These are phyloP conservation scores for Chaetothyriales sp. DNA, from an alignment of 2,329 filamentous ascomycete genomes.

Conservation along the genomic window DNA sequence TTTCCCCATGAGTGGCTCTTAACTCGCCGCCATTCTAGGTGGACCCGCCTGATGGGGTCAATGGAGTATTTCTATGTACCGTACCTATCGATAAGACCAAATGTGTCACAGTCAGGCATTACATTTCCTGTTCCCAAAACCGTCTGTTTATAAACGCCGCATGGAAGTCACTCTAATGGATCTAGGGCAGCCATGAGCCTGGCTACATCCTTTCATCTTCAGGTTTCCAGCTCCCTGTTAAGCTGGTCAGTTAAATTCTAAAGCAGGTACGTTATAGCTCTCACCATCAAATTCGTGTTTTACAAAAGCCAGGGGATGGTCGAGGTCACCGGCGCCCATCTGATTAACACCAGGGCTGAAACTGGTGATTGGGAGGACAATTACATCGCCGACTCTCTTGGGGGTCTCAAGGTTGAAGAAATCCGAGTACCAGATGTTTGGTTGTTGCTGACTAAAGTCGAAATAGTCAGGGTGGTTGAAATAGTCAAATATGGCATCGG, in stretches of 20 bases:
- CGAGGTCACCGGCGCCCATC: constrained; percentile 76
- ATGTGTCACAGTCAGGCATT: too few species aligned
- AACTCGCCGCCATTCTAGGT: neutral
- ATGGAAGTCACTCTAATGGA: neutral
- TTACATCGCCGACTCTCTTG: constrained; percentile 83
- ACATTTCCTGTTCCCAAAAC: neutral
- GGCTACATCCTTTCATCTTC: constrained; percentile 16
- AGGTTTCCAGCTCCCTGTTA: constrained; percentile 20
- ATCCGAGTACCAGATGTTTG: constrained; percentile 64
- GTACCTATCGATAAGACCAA: neutral
- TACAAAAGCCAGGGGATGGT: constrained; percentile 94
- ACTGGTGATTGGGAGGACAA: constrained; percentile 87
- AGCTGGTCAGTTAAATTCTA: constrained; percentile 4
- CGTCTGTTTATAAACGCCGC: neutral
- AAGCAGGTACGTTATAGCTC: constrained; percentile 16
- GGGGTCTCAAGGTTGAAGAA: constrained; percentile 75
- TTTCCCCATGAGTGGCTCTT: neutral
- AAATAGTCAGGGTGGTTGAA: constrained; percentile 88
- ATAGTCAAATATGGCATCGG: constrained; percentile 78
- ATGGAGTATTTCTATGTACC: neutral
- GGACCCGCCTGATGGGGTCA: neutral
- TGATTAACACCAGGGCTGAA: constrained; percentile 90
- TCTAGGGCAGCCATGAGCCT: neutral
- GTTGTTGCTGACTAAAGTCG: constrained; percentile 52
- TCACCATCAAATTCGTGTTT: constrained; percentile 91